Evolutionary conservation across 768 basidiomycete genomes (phyloP).

Genomic region (Floccularia luteovirens): DNA sequence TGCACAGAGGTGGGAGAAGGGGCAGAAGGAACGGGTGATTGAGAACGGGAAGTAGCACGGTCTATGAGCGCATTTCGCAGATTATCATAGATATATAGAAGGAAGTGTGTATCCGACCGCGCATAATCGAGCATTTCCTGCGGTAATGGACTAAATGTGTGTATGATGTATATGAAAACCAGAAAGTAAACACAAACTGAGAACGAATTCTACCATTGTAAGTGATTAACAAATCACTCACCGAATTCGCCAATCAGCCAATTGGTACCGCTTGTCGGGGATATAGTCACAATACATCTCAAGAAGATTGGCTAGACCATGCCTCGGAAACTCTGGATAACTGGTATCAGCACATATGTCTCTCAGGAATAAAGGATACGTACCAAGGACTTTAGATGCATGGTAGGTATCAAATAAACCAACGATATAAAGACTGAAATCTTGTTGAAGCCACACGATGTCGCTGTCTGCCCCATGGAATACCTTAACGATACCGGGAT

Average conservation of each 20-base stretch:
- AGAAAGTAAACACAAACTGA: too few relatives aligned
- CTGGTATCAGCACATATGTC: neutral
- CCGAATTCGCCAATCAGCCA: constrained; percentile 97
- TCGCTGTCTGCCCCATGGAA: constrained; percentile 95
- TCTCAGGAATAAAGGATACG: constrained; percentile 1
- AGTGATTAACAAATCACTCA: constrained; percentile 24
- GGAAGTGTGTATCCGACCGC: constrained; percentile 92
- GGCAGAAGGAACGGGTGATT: constrained; percentile 20
- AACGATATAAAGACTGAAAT: constrained; percentile 91
- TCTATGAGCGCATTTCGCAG: constrained; percentile 85
- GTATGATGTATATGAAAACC: constrained; percentile 1
- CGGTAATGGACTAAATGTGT: constrained; percentile 55
- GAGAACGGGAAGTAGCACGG: constrained; percentile 39
- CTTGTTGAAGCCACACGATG: constrained; percentile 93
- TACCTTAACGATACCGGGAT: constrained; percentile 74
- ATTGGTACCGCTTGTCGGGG: constrained; percentile 92
- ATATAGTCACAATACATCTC: constrained; percentile 85
- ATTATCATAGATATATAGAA: constrained; percentile 88
- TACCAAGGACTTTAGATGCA: constrained; percentile 81
- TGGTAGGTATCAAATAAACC: constrained; percentile 98
- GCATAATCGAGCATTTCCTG: constrained; percentile 90
- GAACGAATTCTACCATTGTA: too few relatives aligned
- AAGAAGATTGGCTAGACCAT: constrained; percentile 78
- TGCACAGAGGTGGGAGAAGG: constrained; percentile 11
- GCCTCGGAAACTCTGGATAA: constrained; percentile 65